phyloP scores from a whole-genome alignment of 202 grass and related monocot species.

The Panicum hallii region DNA sequence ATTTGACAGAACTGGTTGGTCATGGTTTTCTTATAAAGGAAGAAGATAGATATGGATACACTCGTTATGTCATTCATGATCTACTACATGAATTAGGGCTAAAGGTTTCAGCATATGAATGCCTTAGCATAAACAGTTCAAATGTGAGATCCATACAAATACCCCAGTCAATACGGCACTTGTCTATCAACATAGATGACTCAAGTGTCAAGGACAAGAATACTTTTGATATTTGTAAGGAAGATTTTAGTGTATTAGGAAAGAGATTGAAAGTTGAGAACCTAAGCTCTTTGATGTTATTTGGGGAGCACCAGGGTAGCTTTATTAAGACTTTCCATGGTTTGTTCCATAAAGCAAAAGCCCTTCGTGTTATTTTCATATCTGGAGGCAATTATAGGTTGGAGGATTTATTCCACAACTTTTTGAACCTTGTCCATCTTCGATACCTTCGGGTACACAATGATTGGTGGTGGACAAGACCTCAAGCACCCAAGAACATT shows the following conservation, averaged over 20 bases:
- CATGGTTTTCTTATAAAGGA: neutral
- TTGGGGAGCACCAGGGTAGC: neutral
- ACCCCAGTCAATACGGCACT: neutral
- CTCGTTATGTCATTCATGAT: neutral
- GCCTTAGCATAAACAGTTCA: neutral
- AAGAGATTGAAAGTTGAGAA: neutral
- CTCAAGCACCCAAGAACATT: neutral
- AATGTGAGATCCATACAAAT: neutral
- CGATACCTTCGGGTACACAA: neutral
- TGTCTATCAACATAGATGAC: neutral
- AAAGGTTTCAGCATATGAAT: neutral
- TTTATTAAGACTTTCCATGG: neutral
- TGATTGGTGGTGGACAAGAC: accelerated
- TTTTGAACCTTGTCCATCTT: neutral
- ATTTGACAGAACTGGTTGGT: neutral
- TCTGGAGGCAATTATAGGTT: accelerated
- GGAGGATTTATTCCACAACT: neutral
- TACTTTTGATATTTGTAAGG: neutral
- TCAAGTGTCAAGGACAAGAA: neutral
- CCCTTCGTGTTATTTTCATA: neutral
- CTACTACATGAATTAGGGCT: neutral
- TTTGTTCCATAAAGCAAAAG: neutral
- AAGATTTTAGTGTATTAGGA: neutral
- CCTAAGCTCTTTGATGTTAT: neutral
- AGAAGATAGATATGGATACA: neutral